phyloP scores from a whole-genome alignment of 306 rosid genomes.

The Hippophae gyantsensis region DNA sequence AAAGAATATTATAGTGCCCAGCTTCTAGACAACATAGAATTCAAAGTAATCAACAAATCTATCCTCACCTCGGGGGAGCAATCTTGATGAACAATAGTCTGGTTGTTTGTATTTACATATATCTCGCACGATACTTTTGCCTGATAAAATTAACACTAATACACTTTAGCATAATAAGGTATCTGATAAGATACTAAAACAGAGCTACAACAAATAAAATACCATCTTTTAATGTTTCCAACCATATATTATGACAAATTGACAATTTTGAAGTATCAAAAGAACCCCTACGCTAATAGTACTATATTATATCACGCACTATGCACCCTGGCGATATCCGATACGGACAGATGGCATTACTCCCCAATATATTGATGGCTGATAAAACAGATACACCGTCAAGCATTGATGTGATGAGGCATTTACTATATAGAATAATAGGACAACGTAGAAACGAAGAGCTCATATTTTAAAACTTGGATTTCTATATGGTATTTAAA shows the following conservation, averaged over 20 bases:
- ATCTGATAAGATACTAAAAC: not conserved
- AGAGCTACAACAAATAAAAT: not conserved
- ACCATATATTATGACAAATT: not conserved
- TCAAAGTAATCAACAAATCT: not conserved
- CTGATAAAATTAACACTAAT: constrained; percentile 24
- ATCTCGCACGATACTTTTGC: constrained; percentile 66
- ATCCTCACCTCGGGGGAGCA: constrained; percentile 73
- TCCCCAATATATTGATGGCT: not conserved
- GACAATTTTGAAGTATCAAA: not conserved
- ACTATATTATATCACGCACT: not conserved
- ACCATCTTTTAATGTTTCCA: not conserved
- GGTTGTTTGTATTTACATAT: constrained; percentile 39
- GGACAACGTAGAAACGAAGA: too few species aligned
- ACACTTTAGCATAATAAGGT: constrained; percentile 1
- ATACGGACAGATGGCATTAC: not conserved
- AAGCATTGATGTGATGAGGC: not conserved
- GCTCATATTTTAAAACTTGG: too few species aligned
- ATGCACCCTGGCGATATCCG: not conserved
- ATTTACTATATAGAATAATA: too few species aligned
- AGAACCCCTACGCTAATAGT: not conserved
- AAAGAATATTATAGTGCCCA: not conserved
- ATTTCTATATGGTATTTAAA: too few species aligned
- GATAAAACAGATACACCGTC: not conserved
- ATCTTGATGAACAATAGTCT: constrained; percentile 57
- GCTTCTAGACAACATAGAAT: not conserved